These are phyloP conservation scores for Xylaria sp. DNA, from an alignment of 2,329 filamentous ascomycete species.

Conservation along the genomic window DNA sequence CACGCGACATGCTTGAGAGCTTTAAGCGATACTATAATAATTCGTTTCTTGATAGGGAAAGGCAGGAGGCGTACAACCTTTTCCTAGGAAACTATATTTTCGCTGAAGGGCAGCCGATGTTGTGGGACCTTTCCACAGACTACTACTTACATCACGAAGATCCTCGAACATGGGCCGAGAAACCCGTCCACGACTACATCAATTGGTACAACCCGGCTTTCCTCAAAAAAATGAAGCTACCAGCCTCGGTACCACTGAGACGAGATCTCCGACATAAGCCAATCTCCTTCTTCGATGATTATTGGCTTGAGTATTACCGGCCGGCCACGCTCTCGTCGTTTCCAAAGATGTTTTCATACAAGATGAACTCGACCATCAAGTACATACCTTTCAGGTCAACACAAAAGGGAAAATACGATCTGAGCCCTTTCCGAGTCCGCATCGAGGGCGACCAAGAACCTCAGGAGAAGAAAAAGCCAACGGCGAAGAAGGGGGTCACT, in stretches of 20 bases:
- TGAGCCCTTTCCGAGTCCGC: conserved; percentile 86
- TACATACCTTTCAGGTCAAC: conserved; percentile 79
- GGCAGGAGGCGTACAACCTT: conserved; percentile 96
- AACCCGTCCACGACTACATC: conserved; percentile 74
- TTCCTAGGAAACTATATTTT: conserved; percentile 97
- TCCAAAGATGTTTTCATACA: conserved; percentile 88
- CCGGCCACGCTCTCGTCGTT: conserved; percentile 88
- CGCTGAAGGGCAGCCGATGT: conserved; percentile 83
- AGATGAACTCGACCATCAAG: conserved; percentile 86
- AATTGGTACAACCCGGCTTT: conserved; percentile 83
- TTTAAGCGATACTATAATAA: conserved; percentile 99
- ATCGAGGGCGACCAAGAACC: conserved; percentile 64
- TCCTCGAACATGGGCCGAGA: conserved; percentile 74
- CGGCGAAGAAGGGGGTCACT: conserved; percentile 68
- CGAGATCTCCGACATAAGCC: conserved; percentile 49
- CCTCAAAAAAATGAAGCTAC: conserved; percentile 67
- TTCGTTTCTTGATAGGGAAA: conserved; percentile 95
- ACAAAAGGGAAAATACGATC: conserved; percentile 76
- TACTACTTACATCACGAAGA: conserved; percentile 94
- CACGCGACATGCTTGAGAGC: conserved; percentile 97
- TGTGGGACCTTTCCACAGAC: conserved; percentile 94
- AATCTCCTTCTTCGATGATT: conserved; percentile 79
- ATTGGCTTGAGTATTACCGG: conserved; percentile 97
- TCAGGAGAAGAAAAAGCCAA: conserved; percentile 63
- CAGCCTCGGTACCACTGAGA: conserved; percentile 51